phyloP scores from a whole-genome alignment of 306 rosid genomes.

The Begonia peltatifolia region DNA sequence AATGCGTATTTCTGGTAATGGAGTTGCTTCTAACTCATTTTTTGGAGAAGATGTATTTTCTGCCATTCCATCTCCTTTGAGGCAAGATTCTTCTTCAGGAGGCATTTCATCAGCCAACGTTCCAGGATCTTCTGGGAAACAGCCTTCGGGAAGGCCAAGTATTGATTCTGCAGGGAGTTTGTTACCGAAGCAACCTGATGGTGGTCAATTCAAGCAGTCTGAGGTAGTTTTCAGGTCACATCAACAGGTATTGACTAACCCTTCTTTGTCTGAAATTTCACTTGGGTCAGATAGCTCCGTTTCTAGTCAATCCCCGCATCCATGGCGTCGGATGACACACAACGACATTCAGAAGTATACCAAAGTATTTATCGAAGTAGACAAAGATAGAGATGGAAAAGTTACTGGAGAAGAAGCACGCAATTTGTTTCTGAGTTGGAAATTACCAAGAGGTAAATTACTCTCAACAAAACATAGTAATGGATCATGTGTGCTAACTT shows the following conservation, averaged over 20 bases:
- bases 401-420: slow-evolving; percentile 91
- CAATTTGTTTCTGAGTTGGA: slow-evolving; percentile 88
- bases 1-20: slow-evolving; percentile 38
- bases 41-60: slow-evolving; percentile 72
- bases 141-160: slow-evolving; percentile 29
- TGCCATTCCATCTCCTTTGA: slow-evolving; percentile 39
- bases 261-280: slow-evolving; percentile 31
- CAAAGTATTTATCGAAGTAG: slow-evolving; percentile 85
- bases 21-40: slow-evolving; percentile 42
- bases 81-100: slow-evolving; percentile 33
- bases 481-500: too few species aligned
- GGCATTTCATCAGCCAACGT: slow-evolving; percentile 31
- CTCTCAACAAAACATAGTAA: too few species aligned
- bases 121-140: slow-evolving; percentile 40
- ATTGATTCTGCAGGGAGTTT: slow-evolving; percentile 38
- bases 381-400: slow-evolving; percentile 91
- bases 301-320: slow-evolving; percentile 46
- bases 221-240: slow-evolving; percentile 34
- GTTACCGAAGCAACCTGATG: slow-evolving; percentile 29
- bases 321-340: slow-evolving; percentile 83
- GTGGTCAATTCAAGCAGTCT: slow-evolving; percentile 34
- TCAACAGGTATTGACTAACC: slow-evolving; percentile 28
- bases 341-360: slow-evolving; percentile 76
- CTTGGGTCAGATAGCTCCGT: slow-evolving; percentile 36
- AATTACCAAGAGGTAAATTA: slow-evolving; percentile 76